These are phyloP conservation scores for Aspergillus niger DNA, from an alignment of 2,329 filamentous ascomycete genomes.

Conservation along the genomic window DNA sequence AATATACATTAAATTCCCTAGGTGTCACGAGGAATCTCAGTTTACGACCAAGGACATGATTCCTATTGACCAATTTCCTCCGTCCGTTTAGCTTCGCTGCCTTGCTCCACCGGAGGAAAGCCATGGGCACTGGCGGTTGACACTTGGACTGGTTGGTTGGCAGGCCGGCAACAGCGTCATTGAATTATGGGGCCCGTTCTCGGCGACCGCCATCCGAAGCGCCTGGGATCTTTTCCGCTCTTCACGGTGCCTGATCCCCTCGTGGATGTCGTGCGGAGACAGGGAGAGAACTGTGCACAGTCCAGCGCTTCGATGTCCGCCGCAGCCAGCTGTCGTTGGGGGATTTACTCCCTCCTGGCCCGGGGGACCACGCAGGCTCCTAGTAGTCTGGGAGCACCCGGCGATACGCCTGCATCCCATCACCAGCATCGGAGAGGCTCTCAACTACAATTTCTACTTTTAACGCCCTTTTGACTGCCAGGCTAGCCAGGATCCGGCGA, in stretches of 20 bases:
- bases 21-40: background rate
- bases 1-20: background rate
- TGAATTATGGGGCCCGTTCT: slow-evolving; percentile 22
- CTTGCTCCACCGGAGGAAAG: background rate
- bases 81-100: background rate
- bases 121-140: background rate
- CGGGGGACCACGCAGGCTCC: background rate
- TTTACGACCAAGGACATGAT: background rate
- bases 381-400: background rate
- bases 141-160: background rate
- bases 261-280: background rate
- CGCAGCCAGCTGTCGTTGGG: background rate
- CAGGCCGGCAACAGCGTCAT: background rate
- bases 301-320: slow-evolving; percentile 10
- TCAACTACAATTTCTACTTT: background rate
- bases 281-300: slow-evolving; percentile 9
- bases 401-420: background rate
- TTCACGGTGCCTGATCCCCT: slow-evolving; percentile 15
- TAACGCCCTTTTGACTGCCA: slow-evolving; percentile 5
- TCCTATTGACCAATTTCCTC: slow-evolving; percentile 6
- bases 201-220: slow-evolving; percentile 20
- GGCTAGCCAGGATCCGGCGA: slow-evolving; percentile 19
- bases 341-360: background rate
- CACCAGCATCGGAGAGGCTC: background rate
- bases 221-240: slow-evolving; percentile 14